Evolutionary conservation across 179 eudicot genomes (phyloP), one percentile per base, ranked within the genome.

Genomic region (Spinacia oleracea): DNA sequence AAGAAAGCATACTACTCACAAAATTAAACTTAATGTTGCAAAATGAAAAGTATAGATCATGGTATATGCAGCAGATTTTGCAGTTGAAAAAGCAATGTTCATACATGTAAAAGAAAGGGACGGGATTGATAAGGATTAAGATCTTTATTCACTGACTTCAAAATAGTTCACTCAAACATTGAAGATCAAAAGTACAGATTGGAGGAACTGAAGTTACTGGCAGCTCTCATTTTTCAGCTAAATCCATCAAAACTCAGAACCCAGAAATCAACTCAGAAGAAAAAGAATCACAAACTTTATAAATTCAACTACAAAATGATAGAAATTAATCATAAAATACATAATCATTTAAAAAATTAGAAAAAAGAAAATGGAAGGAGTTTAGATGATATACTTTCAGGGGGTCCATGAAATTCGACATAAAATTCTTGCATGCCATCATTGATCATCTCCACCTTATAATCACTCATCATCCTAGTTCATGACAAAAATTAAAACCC

Each of bases 391-490:
- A 60, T 87, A 89, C 94, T 89, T n/a, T 89, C 92, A 77, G 15
- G 85, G 20, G 94, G 94, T 42, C 94, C 94, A 85, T 89, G 90
- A 45, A 90, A 89, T 76, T 90, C 87, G 18, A 90, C 94, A 85
- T 86, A 87, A 66, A 90, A 90, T 69, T 90, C 89, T 62, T 89
- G 90, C 89, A 90, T 86, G 68, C 94, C 88, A 80, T 90, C 94
- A 85, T 90, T 87, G 73, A 90, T 85, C 92, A 86, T 89, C 85
- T 90, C 94, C 81, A 90, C 94, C 84, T 90, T 90, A 81, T 90
- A 90, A 80, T 90, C 94, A 78, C 89, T 89, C 94, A 90, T 90
- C 92, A 90, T 90, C 89, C 94, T 90, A 69, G 40, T 60, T 59
- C 74, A 66, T 18, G 5, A 51, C 20, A 60, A 60, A 1, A 29